Evolutionary conservation across 23 red algal species (phyloP).

Genomic region (Porphyridium purpureum): DNA sequence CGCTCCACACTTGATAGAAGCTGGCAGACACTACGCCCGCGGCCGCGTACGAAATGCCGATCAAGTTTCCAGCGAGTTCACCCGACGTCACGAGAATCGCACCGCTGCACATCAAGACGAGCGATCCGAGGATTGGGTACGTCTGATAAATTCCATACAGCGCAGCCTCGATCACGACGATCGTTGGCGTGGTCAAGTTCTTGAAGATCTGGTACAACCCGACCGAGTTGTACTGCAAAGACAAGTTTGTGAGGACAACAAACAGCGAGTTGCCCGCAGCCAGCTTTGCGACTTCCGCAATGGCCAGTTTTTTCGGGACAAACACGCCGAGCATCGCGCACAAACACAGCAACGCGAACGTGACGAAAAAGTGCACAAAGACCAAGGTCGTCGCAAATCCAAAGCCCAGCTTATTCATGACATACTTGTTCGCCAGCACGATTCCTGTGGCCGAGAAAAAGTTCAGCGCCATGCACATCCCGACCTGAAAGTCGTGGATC

Average conservation of each 20-base stretch:
- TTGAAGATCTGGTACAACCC: constrained; percentile 97
- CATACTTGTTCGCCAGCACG: constrained; percentile 90
- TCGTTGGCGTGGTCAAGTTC: constrained; percentile 72
- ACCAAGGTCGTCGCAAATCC: constrained; percentile 66
- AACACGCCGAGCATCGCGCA: constrained; percentile 49
- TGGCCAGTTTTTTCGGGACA: constrained; percentile 53
- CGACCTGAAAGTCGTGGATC: no score
- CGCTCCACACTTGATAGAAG: constrained; percentile 93
- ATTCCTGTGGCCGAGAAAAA: constrained; percentile 72
- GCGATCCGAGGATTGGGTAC: constrained; percentile 16
- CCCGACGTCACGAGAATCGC: constrained; percentile 45
- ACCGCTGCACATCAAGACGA: constrained; percentile 47
- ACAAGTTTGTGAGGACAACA: constrained; percentile 97
- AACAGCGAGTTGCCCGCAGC: constrained; percentile 70
- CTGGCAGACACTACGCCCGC: constrained; percentile 60
- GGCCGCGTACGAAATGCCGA: constrained; percentile 55
- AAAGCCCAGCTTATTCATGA: constrained; percentile 59
- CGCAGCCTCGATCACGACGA: constrained; percentile 74
- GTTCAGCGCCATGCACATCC: constrained; percentile 68
- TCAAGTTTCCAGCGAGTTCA: constrained; percentile 51
- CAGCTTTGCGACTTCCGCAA: constrained; percentile 46
- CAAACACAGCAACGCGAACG: constrained; percentile 46
- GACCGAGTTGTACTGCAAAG: constrained; percentile 81
- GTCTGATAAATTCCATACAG: constrained; percentile 38
- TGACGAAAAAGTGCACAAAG: constrained; percentile 84